These are phyloP conservation scores for Coemansia sp. DNA, from an alignment of 192 early-diverging fungal species.

Conservation along the genomic window DNA sequence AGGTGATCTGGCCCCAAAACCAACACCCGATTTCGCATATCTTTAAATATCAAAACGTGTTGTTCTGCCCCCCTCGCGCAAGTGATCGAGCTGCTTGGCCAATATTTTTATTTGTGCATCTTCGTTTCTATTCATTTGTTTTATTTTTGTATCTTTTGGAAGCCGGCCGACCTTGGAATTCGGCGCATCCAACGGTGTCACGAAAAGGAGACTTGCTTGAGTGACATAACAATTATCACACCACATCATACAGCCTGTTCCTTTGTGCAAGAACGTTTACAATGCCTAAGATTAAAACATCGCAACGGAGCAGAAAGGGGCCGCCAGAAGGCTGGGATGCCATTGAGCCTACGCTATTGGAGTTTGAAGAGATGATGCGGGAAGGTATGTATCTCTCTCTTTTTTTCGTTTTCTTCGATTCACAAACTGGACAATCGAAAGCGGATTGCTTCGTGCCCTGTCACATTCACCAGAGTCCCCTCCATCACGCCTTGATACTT, in stretches of 20 bases:
- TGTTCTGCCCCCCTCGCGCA: neutral
- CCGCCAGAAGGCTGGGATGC: slow-evolving; percentile 95
- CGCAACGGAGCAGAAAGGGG: slow-evolving; percentile 66
- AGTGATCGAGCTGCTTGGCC: neutral
- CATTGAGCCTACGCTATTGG: slow-evolving; percentile 87
- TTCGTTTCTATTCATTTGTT: neutral
- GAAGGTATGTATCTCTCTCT: slow-evolving; percentile 57
- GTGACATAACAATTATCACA: neutral
- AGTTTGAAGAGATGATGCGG: slow-evolving; percentile 92
- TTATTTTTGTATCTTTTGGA: neutral
- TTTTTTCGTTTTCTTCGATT: neutral
- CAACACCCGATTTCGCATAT: neutral
- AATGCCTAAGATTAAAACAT: slow-evolving; percentile 77
- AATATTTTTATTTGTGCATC: neutral
- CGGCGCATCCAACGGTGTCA: neutral
- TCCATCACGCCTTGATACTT: neutral
- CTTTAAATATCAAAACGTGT: slow-evolving; percentile 1
- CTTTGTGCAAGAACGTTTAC: neutral
- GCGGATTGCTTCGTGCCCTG: no score
- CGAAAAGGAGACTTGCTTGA: neutral
- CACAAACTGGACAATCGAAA: no score
- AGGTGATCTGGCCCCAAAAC: slow-evolving; percentile 23
- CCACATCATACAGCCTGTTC: neutral
- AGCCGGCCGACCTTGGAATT: neutral
- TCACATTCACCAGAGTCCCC: no score